These are phyloP conservation scores for Funneliformis geosporum DNA, from an alignment of 192 early-diverging fungal genomes.

Conservation along the genomic window DNA sequence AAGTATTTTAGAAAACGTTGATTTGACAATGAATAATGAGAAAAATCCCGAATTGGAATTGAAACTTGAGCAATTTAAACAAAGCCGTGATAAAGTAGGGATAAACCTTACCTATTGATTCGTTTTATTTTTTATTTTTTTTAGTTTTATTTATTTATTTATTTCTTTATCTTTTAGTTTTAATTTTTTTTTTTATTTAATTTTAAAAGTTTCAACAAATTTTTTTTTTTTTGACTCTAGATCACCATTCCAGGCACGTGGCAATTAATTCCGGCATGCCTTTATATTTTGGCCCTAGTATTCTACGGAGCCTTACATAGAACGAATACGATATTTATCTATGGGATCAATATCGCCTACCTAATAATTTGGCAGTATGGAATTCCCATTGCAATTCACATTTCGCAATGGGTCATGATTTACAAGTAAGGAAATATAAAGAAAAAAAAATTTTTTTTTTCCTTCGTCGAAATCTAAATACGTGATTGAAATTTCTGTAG, in stretches of 20 bases:
- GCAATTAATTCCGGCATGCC: not conserved
- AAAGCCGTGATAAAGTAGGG: not conserved
- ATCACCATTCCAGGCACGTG: not conserved
- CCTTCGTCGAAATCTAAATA: not conserved
- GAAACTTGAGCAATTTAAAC: not conserved
- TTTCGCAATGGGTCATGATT: not conserved
- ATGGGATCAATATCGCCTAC: not conserved
- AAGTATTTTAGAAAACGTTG: not conserved
- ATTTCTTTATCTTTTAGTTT: too few relatives aligned
- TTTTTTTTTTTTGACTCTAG: not conserved
- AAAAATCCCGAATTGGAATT: not conserved
- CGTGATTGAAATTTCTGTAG: not conserved
- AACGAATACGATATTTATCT: not conserved
- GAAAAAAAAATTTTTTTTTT: not conserved
- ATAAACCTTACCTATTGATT: too few relatives aligned
- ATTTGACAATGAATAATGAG: not conserved
- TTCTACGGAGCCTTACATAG: not conserved
- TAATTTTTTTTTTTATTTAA: too few relatives aligned
- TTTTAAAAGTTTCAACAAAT: too few relatives aligned
- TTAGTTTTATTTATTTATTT: not conserved
- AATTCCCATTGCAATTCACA: not conserved
- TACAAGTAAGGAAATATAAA: not conserved
- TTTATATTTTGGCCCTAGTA: not conserved
- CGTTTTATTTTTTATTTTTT: too few relatives aligned
- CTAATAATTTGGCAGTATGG: constrained; percentile 1